Base-by-base conservation (phyloP, 23 red algal genomes). In the Gracilaria domingensis region DNA sequence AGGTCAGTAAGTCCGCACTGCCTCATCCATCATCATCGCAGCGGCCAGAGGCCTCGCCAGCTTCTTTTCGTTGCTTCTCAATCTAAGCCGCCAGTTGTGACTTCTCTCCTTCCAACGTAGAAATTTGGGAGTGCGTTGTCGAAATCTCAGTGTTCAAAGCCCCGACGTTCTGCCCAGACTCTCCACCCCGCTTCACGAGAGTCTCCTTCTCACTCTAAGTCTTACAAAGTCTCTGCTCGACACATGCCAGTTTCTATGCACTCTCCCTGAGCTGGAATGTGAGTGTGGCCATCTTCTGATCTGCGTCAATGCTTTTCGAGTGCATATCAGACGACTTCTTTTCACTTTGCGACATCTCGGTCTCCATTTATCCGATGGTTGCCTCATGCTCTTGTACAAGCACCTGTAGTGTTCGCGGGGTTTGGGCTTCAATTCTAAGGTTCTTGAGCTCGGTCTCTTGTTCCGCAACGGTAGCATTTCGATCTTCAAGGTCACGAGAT, bases 231-330 rank as follows among this genome's bases (percentile, higher is more conserved):
- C 33, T 35, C 24, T 40, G 35, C 38, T 72, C 66, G 23, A 28
- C 34, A 12, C 40, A 72, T 54, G 32, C 30, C 4, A 36, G 55
- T 17, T 16, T 37, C 34, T 75, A 64, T 32, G 54, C 38, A 32
- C n/a, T 36, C 60, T 87, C 61, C 25, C 66, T 72, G 7, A 87
- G 83, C 28, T 87, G 58, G 13, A 16, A 30, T 13, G 45, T 50
- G 8, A 87, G 38, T 29, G 62, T 30, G 21, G 83, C 83, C 7
- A 87, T 74, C 38, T 61, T 28, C 62, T 71, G 62, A 26, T 66
- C 83, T 28, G 67, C 62, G 21, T 87, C 83, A 34, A 74, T 33
- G 47, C 83, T 87, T 24, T 49, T 48, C 37, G 83, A 87, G 1
- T 87, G 61, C 4, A 72, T 72, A 23, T 75, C 66, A 21, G 44